Percentiles rank a stretch among this genome's conserved stretches.
phyloP scores from a whole-genome alignment of 495 filamentous ascomycete species.

The Daldinia concentrica region DNA sequence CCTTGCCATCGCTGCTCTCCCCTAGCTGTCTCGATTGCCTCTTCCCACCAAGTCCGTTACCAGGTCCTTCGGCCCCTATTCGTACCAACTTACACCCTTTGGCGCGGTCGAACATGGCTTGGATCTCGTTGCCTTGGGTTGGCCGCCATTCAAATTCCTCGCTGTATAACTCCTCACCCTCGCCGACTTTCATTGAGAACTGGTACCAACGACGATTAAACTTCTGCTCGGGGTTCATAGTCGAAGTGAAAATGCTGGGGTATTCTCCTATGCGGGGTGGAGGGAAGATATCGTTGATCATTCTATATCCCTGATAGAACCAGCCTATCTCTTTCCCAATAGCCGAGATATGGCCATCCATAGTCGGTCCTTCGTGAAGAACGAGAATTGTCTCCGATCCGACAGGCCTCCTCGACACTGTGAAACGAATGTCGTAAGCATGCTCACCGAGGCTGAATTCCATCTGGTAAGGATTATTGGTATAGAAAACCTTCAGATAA shows the following conservation, averaged over 20 bases:
- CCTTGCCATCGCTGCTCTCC: neutral
- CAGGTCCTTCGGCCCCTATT: neutral
- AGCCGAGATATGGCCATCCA: neutral
- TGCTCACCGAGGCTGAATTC: neutral
- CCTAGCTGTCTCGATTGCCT: neutral
- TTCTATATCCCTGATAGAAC: neutral
- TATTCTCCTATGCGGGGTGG: neutral
- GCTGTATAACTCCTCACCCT: neutral
- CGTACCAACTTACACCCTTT: neutral
- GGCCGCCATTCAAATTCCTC: neutral
- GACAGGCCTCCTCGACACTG: neutral
- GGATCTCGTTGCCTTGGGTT: neutral
- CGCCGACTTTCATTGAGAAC: neutral
- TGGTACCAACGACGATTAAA: neutral
- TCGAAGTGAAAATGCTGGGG: neutral
- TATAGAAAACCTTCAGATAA: neutral
- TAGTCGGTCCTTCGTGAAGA: neutral
- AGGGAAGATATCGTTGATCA: neutral
- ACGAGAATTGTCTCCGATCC: neutral
- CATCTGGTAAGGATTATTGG: neutral
- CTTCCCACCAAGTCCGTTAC: neutral
- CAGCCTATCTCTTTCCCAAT: neutral
- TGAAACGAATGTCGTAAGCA: neutral
- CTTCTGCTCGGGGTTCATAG: neutral
- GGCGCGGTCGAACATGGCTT: neutral